Conservation (phyloP, 768 basidiomycete species). For the Podaxis sp. region DNA sequence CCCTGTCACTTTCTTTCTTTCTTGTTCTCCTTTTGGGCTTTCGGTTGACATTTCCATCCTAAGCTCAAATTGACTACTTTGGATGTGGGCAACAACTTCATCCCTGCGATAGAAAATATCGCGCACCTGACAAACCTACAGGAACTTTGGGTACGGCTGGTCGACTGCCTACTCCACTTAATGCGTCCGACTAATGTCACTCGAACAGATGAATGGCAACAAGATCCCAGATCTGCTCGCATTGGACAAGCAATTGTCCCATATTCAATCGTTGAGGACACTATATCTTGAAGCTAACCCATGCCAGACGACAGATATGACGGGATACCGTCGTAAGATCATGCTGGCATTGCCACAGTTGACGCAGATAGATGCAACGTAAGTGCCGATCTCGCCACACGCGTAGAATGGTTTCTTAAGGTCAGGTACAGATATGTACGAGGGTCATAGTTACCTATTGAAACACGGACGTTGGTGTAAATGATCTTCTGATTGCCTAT, state of each 20-base stretch:
- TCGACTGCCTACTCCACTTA: neutral
- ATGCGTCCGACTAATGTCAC: slow-evolving; percentile 7
- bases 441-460: neutral
- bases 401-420: neutral
- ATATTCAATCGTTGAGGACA: slow-evolving; percentile 69
- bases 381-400: slow-evolving; percentile 32
- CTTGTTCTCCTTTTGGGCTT: neutral
- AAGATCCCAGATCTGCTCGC: slow-evolving; percentile 68
- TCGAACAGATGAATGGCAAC: slow-evolving; percentile 79
- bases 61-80: slow-evolving; percentile 76
- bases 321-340: slow-evolving; percentile 84
- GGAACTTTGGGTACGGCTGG: slow-evolving; percentile 83
- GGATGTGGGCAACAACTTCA: slow-evolving; percentile 85
- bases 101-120: slow-evolving; percentile 77
- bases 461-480: neutral
- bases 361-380: slow-evolving; percentile 96
- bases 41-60: slow-evolving; percentile 1
- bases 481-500: neutral
- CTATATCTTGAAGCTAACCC: slow-evolving; percentile 97
- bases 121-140: slow-evolving; percentile 77
- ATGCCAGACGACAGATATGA: slow-evolving; percentile 76
- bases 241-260: slow-evolving; percentile 65
- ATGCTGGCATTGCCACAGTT: slow-evolving; percentile 86
- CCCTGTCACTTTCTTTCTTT: neutral
- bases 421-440: slow-evolving; percentile 10